Evolutionary conservation across 1,284 basidiomycete genomes (phyloP).

Genomic region (Ganoderma lingzhi): DNA sequence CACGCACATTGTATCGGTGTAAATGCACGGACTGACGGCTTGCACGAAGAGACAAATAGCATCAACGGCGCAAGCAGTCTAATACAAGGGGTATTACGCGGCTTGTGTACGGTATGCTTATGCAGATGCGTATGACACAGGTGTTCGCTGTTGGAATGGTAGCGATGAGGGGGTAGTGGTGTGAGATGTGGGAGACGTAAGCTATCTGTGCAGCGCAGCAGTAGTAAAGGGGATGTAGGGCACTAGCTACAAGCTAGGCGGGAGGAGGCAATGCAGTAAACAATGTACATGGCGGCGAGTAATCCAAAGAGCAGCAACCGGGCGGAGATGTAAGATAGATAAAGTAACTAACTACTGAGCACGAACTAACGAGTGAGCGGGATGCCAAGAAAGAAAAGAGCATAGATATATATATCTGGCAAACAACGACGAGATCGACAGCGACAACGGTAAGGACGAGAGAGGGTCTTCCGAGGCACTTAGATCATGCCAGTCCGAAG

Average conservation of each 20-base stretch:
- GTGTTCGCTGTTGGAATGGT: neutral
- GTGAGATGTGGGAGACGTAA: neutral
- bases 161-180: neutral
- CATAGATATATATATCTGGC: slow-evolving; percentile 16
- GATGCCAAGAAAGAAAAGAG: slow-evolving; percentile 9
- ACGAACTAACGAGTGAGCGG: slow-evolving; percentile 17
- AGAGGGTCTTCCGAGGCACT: slow-evolving; percentile 3
- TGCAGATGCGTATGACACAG: slow-evolving; percentile 7
- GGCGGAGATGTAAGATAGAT: slow-evolving; percentile 29
- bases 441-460: slow-evolving; percentile 8
- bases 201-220: slow-evolving; percentile 2
- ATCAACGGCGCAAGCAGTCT: slow-evolving; percentile 5
- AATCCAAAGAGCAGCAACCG: slow-evolving; percentile 25
- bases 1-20: slow-evolving; percentile 10
- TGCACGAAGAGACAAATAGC: neutral
- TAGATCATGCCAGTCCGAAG: slow-evolving; percentile 36
- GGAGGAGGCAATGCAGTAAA: slow-evolving; percentile 6
- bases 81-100: slow-evolving; percentile 14
- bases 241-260: neutral
- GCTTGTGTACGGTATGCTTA: slow-evolving; percentile 2
- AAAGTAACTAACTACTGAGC: slow-evolving; percentile 20
- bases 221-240: neutral
- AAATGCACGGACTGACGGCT: slow-evolving; percentile 11
- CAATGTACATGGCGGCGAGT: slow-evolving; percentile 18
- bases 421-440: slow-evolving; percentile 5